These are phyloP conservation scores for Glebionis coronaria DNA, from an alignment of 129 eudicot species.

Conservation along the genomic window DNA sequence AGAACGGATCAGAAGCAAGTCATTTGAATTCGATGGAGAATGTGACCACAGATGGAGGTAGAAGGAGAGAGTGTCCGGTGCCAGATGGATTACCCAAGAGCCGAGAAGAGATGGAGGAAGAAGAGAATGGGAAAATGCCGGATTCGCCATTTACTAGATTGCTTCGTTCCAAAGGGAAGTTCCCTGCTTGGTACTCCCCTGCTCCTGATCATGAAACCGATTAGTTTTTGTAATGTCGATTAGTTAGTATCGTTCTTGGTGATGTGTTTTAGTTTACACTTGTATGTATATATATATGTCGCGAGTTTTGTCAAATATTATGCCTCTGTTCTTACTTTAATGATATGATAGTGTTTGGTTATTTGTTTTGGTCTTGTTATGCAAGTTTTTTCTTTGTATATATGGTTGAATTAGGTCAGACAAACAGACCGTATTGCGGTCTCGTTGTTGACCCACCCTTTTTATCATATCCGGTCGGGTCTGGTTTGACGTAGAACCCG, in stretches of 20 bases:
- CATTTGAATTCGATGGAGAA: conserved; percentile 3
- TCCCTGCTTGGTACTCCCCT: conserved; percentile 40
- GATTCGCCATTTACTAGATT: conserved; percentile 35
- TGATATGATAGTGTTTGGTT: no score
- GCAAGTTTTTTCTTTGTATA: neutral
- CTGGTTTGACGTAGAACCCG: no score
- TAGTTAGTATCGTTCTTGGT: neutral
- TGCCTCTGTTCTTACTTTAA: neutral
- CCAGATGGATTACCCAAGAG: conserved; percentile 36
- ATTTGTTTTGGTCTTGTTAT: neutral
- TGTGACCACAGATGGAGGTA: neutral
- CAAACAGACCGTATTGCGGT: no score
- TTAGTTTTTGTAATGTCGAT: neutral
- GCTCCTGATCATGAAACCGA: conserved; percentile 33
- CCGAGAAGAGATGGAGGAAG: conserved; percentile 36
- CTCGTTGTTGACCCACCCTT: no score
- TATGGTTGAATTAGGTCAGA: neutral
- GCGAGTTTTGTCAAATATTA: conserved; percentile 14
- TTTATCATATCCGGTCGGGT: no score
- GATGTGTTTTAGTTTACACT: no score
- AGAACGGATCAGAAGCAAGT: neutral
- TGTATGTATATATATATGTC: conserved; percentile 8
- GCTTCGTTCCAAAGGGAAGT: conserved; percentile 38
- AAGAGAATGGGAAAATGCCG: conserved; percentile 33
- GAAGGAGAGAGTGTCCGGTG: conserved; percentile 18